Base-by-base conservation (phyloP, 768 basidiomycete species). In the Rhizopogon sp. region DNA sequence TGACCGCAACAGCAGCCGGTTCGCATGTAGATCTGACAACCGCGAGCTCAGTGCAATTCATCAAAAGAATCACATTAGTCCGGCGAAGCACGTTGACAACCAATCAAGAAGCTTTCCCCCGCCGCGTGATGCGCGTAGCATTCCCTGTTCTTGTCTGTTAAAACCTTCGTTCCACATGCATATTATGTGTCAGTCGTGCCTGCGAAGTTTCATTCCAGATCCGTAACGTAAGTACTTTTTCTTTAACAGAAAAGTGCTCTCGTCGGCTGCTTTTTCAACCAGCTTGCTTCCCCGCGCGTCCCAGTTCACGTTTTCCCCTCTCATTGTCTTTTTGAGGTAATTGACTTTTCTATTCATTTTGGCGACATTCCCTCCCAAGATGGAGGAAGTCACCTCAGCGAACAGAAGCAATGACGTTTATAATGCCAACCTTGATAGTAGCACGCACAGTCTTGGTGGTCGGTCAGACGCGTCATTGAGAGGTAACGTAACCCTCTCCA, bases 381-480 rank as follows among this genome's bases (percentile, higher is more conserved):
- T 68, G 66, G 62, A 64, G 56, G 62, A 66, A 53, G 47, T 56
- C 35, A 46, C 53, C 17, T 57, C 57, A 14, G 53, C 61, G 2
- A 33, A 60, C 25, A 49, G 52, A 39, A 57, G 54, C 43, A 58
- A 61, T 51, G 62, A 58, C 16, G 44, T 56, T 37, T 61, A 64
- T 50, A 50, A 54, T 20, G 55, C 37, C 17, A 37, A 55, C 50
- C 37, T 56, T 28, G 40, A 47, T 47, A 39, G 39, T 41, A 65
- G 64, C 57, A 43, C 51, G 1, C 56, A 54, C 10, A 66, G 60
- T 47, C 39, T 53, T 39, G 56, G 33, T 16, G 33, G 29, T 46
- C 9, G 11, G 14, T 67, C 67, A 29, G 58, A 61, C 14, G 20
- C 57, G 28, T 62, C 66, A 8, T 53, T 67, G 40, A 52, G 39